phyloP scores from a whole-genome alignment of 208 protist genomes.

The Leishmania mexicana region DNA sequence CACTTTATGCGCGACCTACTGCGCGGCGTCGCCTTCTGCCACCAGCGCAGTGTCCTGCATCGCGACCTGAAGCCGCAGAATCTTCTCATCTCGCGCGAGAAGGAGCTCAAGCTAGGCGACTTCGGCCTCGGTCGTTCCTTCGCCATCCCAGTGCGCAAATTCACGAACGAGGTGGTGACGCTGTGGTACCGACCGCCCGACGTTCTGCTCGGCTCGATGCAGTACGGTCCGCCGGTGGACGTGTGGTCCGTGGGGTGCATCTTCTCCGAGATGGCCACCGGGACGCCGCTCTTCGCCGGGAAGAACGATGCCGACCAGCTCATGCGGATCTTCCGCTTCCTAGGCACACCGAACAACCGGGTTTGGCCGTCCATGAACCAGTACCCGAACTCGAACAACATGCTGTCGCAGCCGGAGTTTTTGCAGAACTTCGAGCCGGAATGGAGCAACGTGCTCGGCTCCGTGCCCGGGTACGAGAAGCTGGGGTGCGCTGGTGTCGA shows the following conservation, averaged over 20 bases:
- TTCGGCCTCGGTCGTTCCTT: constrained; percentile 90
- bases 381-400: constrained; percentile 83
- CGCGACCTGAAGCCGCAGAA: constrained; percentile 93
- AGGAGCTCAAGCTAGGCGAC: constrained; percentile 87
- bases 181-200: constrained; percentile 96
- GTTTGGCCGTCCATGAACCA: constrained; percentile 92
- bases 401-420: constrained; percentile 76
- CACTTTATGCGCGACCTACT: constrained; percentile 84
- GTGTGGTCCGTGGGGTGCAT: constrained; percentile 96
- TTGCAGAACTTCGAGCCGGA: constrained; percentile 57
- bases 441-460: constrained; percentile 51
- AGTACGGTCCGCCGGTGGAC: constrained; percentile 91
- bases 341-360: constrained; percentile 93
- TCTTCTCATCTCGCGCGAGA: constrained; percentile 81
- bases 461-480: constrained; percentile 54
- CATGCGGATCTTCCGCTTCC: constrained; percentile 94
- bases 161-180: constrained; percentile 92
- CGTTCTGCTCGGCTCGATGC: constrained; percentile 86
- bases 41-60: constrained; percentile 84
- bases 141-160: constrained; percentile 87
- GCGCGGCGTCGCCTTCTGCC: constrained; percentile 76
- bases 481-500: constrained; percentile 67
- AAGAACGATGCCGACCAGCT: constrained; percentile 96
- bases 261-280: constrained; percentile 93
- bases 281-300: constrained; percentile 96